Evolutionary conservation across 2,329 filamentous ascomycete species (phyloP).

Genomic region (Cladophialophora chaetospira): DNA sequence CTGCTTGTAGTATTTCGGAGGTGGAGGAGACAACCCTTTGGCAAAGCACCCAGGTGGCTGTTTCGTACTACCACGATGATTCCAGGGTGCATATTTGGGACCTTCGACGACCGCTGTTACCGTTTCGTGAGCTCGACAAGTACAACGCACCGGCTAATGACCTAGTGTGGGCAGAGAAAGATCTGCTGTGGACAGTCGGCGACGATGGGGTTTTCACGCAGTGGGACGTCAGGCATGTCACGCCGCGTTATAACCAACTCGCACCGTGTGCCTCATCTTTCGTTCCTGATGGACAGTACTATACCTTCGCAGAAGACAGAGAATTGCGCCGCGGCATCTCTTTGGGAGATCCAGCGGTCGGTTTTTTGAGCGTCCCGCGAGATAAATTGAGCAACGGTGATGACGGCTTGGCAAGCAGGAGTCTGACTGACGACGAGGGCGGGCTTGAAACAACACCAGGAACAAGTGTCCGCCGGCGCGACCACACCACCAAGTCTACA

Average conservation of each 20-base stretch:
- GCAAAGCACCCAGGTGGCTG: slow-evolving; percentile 64
- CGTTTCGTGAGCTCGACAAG: slow-evolving; percentile 62
- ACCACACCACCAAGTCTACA: slow-evolving; percentile 49
- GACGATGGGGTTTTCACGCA: slow-evolving; percentile 64
- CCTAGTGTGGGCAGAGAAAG: slow-evolving; percentile 65
- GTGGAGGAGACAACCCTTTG: slow-evolving; percentile 55
- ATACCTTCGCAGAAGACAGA: slow-evolving; percentile 57
- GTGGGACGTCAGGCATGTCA: slow-evolving; percentile 61
- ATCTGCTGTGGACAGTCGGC: slow-evolving; percentile 66
- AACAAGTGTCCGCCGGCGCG: slow-evolving; percentile 50
- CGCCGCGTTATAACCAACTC: slow-evolving; percentile 60
- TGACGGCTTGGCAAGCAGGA: slow-evolving; percentile 50
- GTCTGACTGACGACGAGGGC: slow-evolving; percentile 57
- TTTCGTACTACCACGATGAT: slow-evolving; percentile 64
- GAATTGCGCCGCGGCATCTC: slow-evolving; percentile 46
- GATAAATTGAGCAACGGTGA: slow-evolving; percentile 51
- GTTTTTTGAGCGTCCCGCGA: slow-evolving; percentile 44
- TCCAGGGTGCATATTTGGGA: slow-evolving; percentile 66
- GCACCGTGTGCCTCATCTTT: slow-evolving; percentile 59
- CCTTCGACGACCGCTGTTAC: slow-evolving; percentile 62
- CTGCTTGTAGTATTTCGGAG: slow-evolving; percentile 58
- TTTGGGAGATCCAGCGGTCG: slow-evolving; percentile 42
- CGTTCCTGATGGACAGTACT: slow-evolving; percentile 60
- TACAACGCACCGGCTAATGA: slow-evolving; percentile 60
- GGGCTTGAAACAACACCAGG: slow-evolving; percentile 59